These are phyloP conservation scores for Talaromyces sp. DNA, from an alignment of 2,329 filamentous ascomycete genomes.

Conservation along the genomic window DNA sequence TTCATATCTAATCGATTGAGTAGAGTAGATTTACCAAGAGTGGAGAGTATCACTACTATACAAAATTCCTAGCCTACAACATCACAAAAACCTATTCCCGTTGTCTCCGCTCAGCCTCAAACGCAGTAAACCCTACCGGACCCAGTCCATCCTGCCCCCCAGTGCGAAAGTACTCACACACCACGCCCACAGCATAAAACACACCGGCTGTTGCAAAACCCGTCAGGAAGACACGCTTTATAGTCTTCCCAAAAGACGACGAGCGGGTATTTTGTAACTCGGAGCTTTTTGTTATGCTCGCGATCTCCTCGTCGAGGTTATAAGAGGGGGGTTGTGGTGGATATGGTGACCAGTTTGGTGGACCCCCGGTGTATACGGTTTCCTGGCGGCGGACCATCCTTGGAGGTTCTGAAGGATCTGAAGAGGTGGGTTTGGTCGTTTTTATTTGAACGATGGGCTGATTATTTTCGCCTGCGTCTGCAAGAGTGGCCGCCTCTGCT, in stretches of 20 bases:
- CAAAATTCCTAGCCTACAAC: neutral
- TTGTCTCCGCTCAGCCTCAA: conserved; percentile 27
- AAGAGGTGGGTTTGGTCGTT: neutral
- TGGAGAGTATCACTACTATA: neutral
- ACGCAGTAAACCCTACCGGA: conserved; percentile 32
- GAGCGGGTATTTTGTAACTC: conserved; percentile 10
- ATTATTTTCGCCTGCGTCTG: neutral
- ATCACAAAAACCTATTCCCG: conserved; percentile 4
- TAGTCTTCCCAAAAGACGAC: conserved; percentile 12
- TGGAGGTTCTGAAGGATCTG: conserved; percentile 2
- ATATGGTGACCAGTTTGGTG: conserved; percentile 23
- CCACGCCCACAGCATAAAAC: conserved; percentile 37
- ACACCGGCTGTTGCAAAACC: conserved; percentile 29
- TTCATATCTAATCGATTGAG: neutral
- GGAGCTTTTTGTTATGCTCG: neutral
- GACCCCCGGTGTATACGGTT: conserved; percentile 14
- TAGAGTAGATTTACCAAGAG: neutral
- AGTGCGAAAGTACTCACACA: conserved; percentile 36
- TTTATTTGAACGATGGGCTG: neutral
- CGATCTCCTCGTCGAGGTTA: neutral
- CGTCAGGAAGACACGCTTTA: conserved; percentile 30
- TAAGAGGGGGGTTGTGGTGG: conserved; percentile 4
- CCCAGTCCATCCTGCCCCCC: conserved; percentile 33
- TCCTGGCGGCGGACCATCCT: conserved; percentile 20
- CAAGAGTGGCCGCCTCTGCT: neutral